These are phyloP conservation scores for Pulicaria dysenterica DNA, from an alignment of 129 eudicot species.

Conservation along the genomic window DNA sequence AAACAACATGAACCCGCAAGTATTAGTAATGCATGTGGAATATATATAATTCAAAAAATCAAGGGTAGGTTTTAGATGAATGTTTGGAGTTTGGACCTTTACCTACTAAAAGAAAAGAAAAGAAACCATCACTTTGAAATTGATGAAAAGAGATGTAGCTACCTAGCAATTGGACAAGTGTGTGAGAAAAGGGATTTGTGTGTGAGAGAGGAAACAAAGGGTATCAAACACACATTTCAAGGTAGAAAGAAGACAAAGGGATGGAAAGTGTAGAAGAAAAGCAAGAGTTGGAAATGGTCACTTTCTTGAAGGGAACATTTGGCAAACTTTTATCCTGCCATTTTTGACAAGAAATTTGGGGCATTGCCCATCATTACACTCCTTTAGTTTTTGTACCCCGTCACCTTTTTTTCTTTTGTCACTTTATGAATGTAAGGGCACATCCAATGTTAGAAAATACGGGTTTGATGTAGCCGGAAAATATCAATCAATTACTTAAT, in stretches of 20 bases:
- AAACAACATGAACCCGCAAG: too few species aligned
- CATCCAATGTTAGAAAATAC: too few species aligned
- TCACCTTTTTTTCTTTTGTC: constrained; percentile 37
- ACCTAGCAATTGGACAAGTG: constrained; percentile 24
- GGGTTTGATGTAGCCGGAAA: too few species aligned
- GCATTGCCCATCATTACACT: constrained; percentile 42
- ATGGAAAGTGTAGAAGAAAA: constrained; percentile 65
- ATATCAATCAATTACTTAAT: too few species aligned
- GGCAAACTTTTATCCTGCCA: constrained; percentile 58
- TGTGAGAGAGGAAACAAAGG: constrained; percentile 35
- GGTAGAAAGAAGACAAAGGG: constrained; percentile 72
- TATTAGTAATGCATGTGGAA: too few species aligned
- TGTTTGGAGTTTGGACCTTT: constrained; percentile 2
- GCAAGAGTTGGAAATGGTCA: constrained; percentile 83
- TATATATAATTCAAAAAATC: too few species aligned
- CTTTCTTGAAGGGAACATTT: constrained; percentile 68
- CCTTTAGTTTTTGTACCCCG: constrained; percentile 41
- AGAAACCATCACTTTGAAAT: constrained; percentile 5
- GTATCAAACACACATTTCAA: constrained; percentile 80
- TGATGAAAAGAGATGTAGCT: constrained; percentile 14
- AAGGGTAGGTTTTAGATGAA: too few species aligned
- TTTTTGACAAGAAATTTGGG: constrained; percentile 57
- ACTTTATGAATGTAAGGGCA: constrained; percentile 31
- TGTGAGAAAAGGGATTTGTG: constrained; percentile 23
- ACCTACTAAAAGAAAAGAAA: background rate